Percentiles rank a stretch among this genome's conserved stretches.
phyloP scores from a whole-genome alignment of 495 filamentous ascomycete genomes.

The Pyrenula massariospora region DNA sequence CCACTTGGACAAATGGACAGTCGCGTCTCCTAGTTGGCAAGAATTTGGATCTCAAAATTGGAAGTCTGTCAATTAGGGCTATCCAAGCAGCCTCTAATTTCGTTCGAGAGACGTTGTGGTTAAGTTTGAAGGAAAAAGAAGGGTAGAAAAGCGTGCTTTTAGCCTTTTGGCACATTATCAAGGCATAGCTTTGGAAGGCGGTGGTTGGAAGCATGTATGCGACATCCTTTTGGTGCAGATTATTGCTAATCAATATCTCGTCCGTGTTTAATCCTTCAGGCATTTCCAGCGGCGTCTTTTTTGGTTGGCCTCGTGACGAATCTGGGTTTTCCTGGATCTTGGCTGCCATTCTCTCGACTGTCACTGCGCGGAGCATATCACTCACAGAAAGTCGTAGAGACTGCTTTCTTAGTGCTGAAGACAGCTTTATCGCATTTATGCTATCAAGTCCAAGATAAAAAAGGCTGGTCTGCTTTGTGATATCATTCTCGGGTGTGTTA shows the following conservation, averaged over 20 bases:
- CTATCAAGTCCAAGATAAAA: slow-evolving; percentile 86
- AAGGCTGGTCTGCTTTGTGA: slow-evolving; percentile 53
- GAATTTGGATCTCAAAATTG: slow-evolving; percentile 21
- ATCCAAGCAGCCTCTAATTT: slow-evolving; percentile 16
- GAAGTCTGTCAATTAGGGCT: slow-evolving; percentile 8
- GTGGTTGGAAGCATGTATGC: slow-evolving; percentile 15
- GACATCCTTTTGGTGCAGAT: slow-evolving; percentile 9
- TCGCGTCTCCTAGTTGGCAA: slow-evolving; percentile 9
- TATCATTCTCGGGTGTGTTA: slow-evolving; percentile 43
- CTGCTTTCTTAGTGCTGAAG: slow-evolving; percentile 20
- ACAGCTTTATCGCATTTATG: slow-evolving; percentile 61
- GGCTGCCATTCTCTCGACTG: slow-evolving; percentile 19
- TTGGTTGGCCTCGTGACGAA: slow-evolving; percentile 4
- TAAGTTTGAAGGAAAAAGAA: slow-evolving; percentile 15
- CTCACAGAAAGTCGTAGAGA: slow-evolving; percentile 19
- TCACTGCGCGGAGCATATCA: slow-evolving; percentile 23
- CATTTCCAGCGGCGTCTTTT: slow-evolving; percentile 7
- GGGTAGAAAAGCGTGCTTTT: slow-evolving; percentile 21
- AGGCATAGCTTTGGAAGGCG: slow-evolving; percentile 21
- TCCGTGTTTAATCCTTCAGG: slow-evolving; percentile 9
- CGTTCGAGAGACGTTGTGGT: slow-evolving; percentile 5
- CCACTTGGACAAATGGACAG: slow-evolving; percentile 15
- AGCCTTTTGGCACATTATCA: slow-evolving; percentile 16
- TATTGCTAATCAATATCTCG: slow-evolving; percentile 9
- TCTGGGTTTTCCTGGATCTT: slow-evolving; percentile 5